These are phyloP conservation scores for Salix brachista DNA, from an alignment of 345 rosid species.

Conservation along the genomic window DNA sequence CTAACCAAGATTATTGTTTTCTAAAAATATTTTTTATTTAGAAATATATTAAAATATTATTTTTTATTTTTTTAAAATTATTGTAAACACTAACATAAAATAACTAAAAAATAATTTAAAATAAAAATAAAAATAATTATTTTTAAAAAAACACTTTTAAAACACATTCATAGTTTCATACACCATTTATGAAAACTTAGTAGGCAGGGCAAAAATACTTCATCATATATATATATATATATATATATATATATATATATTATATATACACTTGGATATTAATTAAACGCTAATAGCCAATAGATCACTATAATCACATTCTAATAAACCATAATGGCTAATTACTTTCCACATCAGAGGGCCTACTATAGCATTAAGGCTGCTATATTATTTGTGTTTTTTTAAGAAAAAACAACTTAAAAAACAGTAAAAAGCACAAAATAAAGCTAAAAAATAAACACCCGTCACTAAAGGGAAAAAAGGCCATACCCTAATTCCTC, in stretches of 20 bases:
- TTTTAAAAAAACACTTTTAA: too few relatives aligned
- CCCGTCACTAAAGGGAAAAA: background rate
- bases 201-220: background rate
- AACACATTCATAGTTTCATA: too few relatives aligned
- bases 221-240: too few relatives aligned
- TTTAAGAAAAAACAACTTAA: background rate
- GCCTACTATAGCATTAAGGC: background rate
- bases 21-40: too few relatives aligned
- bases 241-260: too few relatives aligned
- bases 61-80: too few relatives aligned
- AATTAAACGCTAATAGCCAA: background rate
- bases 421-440: slow-evolving; percentile 1
- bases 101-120: too few relatives aligned
- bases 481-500: background rate
- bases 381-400: background rate
- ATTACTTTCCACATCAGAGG: slow-evolving; percentile 13
- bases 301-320: background rate
- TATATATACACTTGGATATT: too few relatives aligned
- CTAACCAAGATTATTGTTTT: too few relatives aligned
- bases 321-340: slow-evolving; percentile 12
- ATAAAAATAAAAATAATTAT: too few relatives aligned
- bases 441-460: slow-evolving; percentile 10
- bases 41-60: too few relatives aligned
- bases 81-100: too few relatives aligned
- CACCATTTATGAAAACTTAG: background rate